Percentiles rank a stretch among this genome's conserved stretches.
phyloP scores from a whole-genome alignment of 202 grass and related monocot genomes.

The Dendrocalamus latiflorus region DNA sequence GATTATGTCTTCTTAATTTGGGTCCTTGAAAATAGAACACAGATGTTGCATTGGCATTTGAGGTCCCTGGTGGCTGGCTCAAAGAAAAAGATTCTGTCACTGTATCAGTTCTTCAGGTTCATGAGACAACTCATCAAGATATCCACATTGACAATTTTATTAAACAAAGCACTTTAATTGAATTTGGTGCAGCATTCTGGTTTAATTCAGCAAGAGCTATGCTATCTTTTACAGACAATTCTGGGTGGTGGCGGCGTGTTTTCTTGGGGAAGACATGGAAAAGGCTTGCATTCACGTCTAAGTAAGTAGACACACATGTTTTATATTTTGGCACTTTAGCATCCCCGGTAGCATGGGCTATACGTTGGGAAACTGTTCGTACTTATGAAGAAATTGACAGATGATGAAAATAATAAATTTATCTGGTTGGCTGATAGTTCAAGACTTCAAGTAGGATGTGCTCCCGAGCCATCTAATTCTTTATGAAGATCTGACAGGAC shows the following conservation, averaged over 20 bases:
- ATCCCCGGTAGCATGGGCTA: background rate
- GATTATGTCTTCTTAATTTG: conserved; percentile 36
- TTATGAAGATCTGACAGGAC: background rate
- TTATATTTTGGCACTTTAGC: background rate
- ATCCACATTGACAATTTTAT: conserved; percentile 3
- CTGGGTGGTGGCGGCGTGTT: conserved; percentile 72
- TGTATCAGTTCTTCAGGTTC: conserved; percentile 76
- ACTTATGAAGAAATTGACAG: background rate
- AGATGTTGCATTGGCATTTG: conserved; percentile 81
- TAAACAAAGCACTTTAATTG: background rate
- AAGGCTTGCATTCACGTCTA: conserved; percentile 79
- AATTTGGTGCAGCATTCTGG: background rate
- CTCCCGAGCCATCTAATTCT: background rate
- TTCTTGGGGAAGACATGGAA: conserved; percentile 86
- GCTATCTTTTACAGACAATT: conserved; percentile 46
- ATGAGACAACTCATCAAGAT: background rate
- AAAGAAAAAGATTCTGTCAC: conserved; percentile 66
- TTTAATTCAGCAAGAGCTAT: background rate
- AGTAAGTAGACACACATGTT: conserved; percentile 51
- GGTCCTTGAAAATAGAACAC: conserved; percentile 50
- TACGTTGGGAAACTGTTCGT: background rate
- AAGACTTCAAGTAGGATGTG: conserved; percentile 17
- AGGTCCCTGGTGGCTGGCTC: conserved; percentile 84
- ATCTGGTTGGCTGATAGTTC: background rate
- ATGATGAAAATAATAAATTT: background rate